Conservation (phyloP, 108 stramenopile species). For the Bacterosira constricta region DNA sequence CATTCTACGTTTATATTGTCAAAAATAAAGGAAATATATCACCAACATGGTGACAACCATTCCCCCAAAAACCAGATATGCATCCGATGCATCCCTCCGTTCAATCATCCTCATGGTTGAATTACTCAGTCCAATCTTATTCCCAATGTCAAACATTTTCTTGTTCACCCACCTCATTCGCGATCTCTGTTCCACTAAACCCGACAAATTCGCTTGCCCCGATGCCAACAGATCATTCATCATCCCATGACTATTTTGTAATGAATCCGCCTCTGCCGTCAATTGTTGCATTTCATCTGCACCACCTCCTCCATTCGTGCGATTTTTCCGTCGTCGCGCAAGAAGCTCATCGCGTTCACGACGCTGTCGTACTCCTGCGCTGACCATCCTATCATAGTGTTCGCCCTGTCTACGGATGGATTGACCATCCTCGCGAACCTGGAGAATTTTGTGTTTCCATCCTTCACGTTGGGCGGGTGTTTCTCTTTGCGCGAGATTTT, state of each 20-base stretch:
- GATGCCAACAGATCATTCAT: conserved; percentile 69
- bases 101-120: conserved; percentile 89
- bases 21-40: conserved; percentile 82
- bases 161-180: conserved; percentile 68
- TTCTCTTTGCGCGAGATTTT: conserved; percentile 70
- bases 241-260: conserved; percentile 66
- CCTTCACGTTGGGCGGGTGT: conserved; percentile 81
- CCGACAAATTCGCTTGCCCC: conserved; percentile 64
- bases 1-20: not conserved
- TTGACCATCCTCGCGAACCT: conserved; percentile 70
- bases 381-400: conserved; percentile 73
- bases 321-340: conserved; percentile 53
- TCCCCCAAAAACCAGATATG: conserved; percentile 82
- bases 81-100: conserved; percentile 86
- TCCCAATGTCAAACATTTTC: conserved; percentile 73
- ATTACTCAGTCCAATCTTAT: conserved; percentile 74
- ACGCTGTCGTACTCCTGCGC: conserved; percentile 68
- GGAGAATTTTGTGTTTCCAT: conserved; percentile 85
- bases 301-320: conserved; percentile 22
- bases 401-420: conserved; percentile 71
- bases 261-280: conserved; percentile 72
- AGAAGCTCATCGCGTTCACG: conserved; percentile 80
- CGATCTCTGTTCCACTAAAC: conserved; percentile 67
- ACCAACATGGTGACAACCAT: conserved; percentile 77
- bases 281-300: conserved; percentile 67